Evolutionary conservation across 371 early-diverging fungal species (phyloP), one percentile per base, ranked within the genome.

Genomic region (Lichtheimia ramosa): DNA sequence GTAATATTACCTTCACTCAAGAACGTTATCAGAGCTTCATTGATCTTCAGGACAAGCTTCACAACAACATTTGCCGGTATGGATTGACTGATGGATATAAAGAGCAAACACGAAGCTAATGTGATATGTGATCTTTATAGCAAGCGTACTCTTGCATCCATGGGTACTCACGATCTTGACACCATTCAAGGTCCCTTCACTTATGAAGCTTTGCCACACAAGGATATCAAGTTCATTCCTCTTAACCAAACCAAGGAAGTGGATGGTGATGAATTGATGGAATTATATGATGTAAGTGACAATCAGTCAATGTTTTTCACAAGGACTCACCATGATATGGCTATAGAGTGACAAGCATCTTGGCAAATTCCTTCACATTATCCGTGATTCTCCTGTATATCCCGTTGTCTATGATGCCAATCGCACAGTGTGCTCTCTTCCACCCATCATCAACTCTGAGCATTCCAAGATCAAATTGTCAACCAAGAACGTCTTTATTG

Each of bases 361-460:
- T 28, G 84, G 83, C 67, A 94, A 94, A 73, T 99, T 89, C 87
- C 81, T 98, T 69, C 92, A 83, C 56, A 96, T 99, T 63, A 94
- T 97, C 67, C 87, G 92, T 56, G 91, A 95, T 61, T 88, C 90
- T 25, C 95, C 97, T 2, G 89, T 89, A 39, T 99, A 92, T 76
- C 98, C 98, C 23, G 90, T 98, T 40, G 88, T 99, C 48, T 88
- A 82, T 63, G 99, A 99, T 76, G 78, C 85, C 57, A 89, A 89
- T 42, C 86, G 89, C 46, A 74, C 76, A 43, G 97, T 99, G 6
- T 81, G 97, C 65, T 97, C 98, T 50, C 82, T 99, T 56, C 99
- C 99, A n/a, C 99, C 99, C 28, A 93, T 99, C 71, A 99, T 99
- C 83, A 99, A 99, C 90, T 89, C 94, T 61, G 91, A 99, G 56